Evolutionary conservation across 768 basidiomycete genomes (phyloP).

Genomic region (Lepiota venenata): DNA sequence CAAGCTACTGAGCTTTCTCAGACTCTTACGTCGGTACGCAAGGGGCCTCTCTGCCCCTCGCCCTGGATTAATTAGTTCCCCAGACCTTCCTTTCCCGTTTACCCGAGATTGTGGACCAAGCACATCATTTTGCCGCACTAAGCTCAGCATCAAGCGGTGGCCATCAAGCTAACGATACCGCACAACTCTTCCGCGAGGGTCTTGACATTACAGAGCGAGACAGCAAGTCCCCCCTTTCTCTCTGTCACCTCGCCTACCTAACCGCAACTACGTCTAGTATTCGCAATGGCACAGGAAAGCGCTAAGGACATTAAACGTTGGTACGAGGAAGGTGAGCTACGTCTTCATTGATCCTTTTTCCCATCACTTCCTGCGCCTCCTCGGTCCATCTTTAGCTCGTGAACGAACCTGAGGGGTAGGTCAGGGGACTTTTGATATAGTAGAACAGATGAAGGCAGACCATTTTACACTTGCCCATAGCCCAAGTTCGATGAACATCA

Average conservation of each 20-base stretch:
- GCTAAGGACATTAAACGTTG: conserved; percentile 74
- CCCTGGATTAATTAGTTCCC: conserved; percentile 6
- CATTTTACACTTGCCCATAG: conserved; percentile 84
- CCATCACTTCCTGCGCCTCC: conserved; percentile 11
- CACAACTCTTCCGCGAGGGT: conserved; percentile 84
- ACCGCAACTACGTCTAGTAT: conserved; percentile 49
- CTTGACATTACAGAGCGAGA: conserved; percentile 92
- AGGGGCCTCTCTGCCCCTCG: not conserved
- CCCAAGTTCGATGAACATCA: conserved; percentile 62
- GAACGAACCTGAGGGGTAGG: conserved; percentile 52
- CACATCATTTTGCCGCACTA: conserved; percentile 80
- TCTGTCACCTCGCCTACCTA: conserved; percentile 6
- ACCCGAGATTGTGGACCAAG: conserved; percentile 80
- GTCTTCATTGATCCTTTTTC: conserved; percentile 29
- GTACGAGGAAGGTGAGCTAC: conserved; percentile 69
- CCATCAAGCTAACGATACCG: conserved; percentile 48
- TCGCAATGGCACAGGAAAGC: conserved; percentile 81
- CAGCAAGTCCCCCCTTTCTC: conserved; percentile 49
- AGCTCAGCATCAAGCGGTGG: conserved; percentile 55
- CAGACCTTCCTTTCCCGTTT: conserved; percentile 78
- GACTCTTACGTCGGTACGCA: conserved; percentile 62
- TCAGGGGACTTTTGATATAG: conserved; percentile 9
- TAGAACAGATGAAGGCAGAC: conserved; percentile 33
- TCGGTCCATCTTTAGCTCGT: conserved; percentile 47
- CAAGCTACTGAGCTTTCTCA: conserved; percentile 71